Evolutionary conservation across 1,284 basidiomycete species (phyloP).

Genomic region (Rhodofomes roseus): DNA sequence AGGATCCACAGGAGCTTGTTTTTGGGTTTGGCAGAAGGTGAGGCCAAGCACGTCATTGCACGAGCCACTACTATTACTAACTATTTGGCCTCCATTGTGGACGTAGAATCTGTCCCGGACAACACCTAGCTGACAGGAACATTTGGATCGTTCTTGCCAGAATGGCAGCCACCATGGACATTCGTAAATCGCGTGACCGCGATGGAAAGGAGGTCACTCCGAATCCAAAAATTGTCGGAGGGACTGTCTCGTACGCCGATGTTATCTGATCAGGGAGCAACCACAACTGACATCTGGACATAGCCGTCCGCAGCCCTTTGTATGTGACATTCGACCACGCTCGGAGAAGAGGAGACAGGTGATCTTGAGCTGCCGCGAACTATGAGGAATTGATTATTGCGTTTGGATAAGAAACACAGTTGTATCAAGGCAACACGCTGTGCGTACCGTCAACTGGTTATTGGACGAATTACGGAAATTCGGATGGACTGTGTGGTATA

Average conservation of each 20-base stretch:
- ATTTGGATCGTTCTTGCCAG: slow-evolving; percentile 20
- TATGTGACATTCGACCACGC: neutral
- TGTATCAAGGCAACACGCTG: no score
- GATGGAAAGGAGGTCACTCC: slow-evolving; percentile 11
- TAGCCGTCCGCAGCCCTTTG: neutral
- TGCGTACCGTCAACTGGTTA: no score
- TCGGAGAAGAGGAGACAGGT: neutral
- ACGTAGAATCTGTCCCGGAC: slow-evolving; percentile 25
- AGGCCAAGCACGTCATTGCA: no score
- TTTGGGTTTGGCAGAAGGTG: slow-evolving; percentile 38
- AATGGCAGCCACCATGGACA: slow-evolving; percentile 14
- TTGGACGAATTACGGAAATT: no score
- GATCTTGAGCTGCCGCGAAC: neutral
- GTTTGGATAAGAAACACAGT: no score
- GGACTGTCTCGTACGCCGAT: neutral
- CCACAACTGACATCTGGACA: neutral
- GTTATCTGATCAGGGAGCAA: neutral
- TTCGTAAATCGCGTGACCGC: slow-evolving; percentile 8
- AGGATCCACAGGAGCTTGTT: slow-evolving; percentile 24
- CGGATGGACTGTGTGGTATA: no score
- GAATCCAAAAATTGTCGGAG: neutral
- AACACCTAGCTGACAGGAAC: slow-evolving; percentile 21
- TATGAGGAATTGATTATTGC: neutral
- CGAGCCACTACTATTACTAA: no score
- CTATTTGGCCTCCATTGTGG: no score